Base-by-base conservation (phyloP, 2,329 filamentous ascomycete species). In the Cladosporium cucumerinum region DNA sequence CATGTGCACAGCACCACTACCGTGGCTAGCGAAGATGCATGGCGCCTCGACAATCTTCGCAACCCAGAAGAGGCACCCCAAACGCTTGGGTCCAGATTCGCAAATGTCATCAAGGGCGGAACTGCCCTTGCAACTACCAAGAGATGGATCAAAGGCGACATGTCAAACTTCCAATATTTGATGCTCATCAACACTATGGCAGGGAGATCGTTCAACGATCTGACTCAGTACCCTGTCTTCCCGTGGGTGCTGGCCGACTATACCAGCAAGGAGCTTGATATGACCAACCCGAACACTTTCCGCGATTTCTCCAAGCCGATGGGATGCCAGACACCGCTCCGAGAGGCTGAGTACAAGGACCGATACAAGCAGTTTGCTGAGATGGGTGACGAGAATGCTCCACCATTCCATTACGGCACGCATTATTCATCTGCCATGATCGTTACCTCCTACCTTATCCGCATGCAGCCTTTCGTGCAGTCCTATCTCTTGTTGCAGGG, bases 351-450 rank as follows among this genome's bases (percentile, higher is more conserved):
- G 7, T 96, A 95, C 72, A 85, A 87, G 60, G 91, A 96, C 71
- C 87, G 93, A 32, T 98, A 97, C 76, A 87, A 89, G 69, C 91
- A 92, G 18, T 89, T 99, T 75, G 89, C 89, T 0, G 95, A 98
- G 75, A 96, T 99, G 83, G 92, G 89, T 8, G 93, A 97, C 69
- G 79, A 82, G 49, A 84, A 83, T 64, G 83, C 85, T 54, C 89
- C 91, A 0, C 91, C 95, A 0, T 99, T 97, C 75, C 95, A 99
- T 75, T 99, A 98, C 71, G 95, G 95, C 21, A 99, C 96, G 0
- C 96, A 99, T 76, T 99, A 99, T 77, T 98, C 95, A 1, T 98
- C 95, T 2, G 95, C 95, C 8, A 99, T 98, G 95, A 97, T 97
- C 66, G 95, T 99, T 7, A 93, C 93, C 14, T 97, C 93, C 0